Base-by-base conservation (phyloP, 1,284 basidiomycete species). In the Cutaneotrichosporon sp. region DNA sequence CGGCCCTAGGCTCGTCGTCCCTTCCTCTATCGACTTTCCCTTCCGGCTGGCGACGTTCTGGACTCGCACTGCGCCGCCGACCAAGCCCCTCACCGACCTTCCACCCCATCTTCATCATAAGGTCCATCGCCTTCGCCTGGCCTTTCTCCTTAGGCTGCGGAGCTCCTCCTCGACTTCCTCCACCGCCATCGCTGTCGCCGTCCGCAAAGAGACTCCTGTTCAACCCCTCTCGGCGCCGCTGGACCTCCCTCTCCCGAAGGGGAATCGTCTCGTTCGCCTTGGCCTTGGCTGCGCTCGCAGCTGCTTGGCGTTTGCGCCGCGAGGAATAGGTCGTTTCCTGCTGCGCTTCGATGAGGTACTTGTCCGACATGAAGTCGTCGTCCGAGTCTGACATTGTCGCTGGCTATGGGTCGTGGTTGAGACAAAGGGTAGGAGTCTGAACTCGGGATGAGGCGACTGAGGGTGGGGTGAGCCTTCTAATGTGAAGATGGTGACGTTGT, bases 81-180 rank as follows among this genome's bases (percentile, higher is more conserved):
- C 74, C 74, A 17, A 75, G 52, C 4, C 68, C 66, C 60, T 74
- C 67, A 11, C 74, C 74, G 2, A 64, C 58, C 50, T 67, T 74
- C 74, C 74, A 75, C n/a, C 74, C 74, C 74, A 75, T 75, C 63
- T 70, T 71, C 63, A 64, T 64, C 74, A 75, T 75, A 61, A 72
- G 66, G 43, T 60, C 64, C 62, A 74, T 61, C 5, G 71, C 72
- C 59, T 71, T 72, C 20, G 51, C 58, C 25, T 64, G 63, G 2
- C 65, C 56, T 37, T 10, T 32, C 17, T 24, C 49, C 46, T 42
- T 29, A 14, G 24, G 24, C 26, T 14, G 27, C 29, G n/a, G n/a
- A n/a, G n/a, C n/a, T n/a, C 29, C 29, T 14, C 29, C 29, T 9
- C 29, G 6, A 12, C 27, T 29, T 31, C 29, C 29, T 9, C 33